phyloP scores from a whole-genome alignment of 208 protist species.

The Leishmania guyanensis region DNA sequence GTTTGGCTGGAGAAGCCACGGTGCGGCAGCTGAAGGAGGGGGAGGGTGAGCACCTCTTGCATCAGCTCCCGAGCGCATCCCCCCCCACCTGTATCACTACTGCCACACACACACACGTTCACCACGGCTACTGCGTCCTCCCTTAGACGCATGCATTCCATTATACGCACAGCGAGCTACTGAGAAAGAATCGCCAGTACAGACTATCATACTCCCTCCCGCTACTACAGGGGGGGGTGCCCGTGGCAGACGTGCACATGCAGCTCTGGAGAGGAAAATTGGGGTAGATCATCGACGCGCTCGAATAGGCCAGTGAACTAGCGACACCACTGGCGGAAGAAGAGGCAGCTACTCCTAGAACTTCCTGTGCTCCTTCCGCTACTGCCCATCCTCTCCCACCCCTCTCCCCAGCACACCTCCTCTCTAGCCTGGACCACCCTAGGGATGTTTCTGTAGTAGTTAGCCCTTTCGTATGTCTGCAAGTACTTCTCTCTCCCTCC shows the following conservation, averaged over 20 bases:
- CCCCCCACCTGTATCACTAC: not conserved
- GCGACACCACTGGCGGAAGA: not conserved
- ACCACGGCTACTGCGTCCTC: not conserved
- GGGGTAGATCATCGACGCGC: not conserved
- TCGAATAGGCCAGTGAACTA: not conserved
- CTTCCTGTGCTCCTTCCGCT: not conserved
- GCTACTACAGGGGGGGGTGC: not conserved
- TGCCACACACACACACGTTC: not conserved
- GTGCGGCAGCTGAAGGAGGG: not conserved
- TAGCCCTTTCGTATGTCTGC: not conserved
- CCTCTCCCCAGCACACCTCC: not conserved
- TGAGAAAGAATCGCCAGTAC: not conserved
- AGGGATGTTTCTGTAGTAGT: not conserved
- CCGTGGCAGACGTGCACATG: not conserved
- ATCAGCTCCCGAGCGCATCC: not conserved
- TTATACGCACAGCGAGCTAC: not conserved
- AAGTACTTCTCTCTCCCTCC: not conserved
- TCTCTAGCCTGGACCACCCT: not conserved
- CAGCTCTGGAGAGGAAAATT: not conserved
- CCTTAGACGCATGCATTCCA: not conserved
- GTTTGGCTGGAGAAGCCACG: not conserved
- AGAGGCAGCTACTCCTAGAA: not conserved
- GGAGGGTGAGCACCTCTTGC: not conserved
- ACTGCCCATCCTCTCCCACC: not conserved
- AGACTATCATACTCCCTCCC: not conserved